A percentile compares a stretch with the other conserved stretches of the same genome.
Evolutionary conservation across 2,329 filamentous ascomycete genomes (phyloP).

Genomic region (Xylaria sp.): DNA sequence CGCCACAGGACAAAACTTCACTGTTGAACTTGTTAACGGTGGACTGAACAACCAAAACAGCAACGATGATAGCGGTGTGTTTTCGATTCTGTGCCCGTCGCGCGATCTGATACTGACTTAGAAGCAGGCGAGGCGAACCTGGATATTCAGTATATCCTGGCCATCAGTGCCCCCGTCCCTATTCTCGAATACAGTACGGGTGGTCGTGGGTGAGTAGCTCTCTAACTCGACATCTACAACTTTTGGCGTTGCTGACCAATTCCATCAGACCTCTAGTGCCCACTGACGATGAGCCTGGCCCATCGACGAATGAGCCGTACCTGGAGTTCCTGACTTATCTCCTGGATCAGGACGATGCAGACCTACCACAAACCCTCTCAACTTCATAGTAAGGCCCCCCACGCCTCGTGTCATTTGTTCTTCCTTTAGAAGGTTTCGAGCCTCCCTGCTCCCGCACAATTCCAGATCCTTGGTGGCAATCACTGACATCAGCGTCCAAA

Average conservation of each 20-base stretch:
- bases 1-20: slow-evolving; percentile 60
- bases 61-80: slow-evolving; percentile 43
- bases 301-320: slow-evolving; percentile 72
- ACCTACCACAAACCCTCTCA: slow-evolving; percentile 65
- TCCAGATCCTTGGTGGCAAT: too few species aligned
- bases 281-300: slow-evolving; percentile 53
- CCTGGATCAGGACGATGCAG: slow-evolving; percentile 53
- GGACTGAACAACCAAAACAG: slow-evolving; percentile 58
- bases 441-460: too few species aligned
- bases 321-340: slow-evolving; percentile 67
- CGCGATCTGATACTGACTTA: slow-evolving; percentile 14
- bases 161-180: slow-evolving; percentile 59
- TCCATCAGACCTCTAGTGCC: slow-evolving; percentile 59
- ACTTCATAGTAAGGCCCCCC: slow-evolving; percentile 53
- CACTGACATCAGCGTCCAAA: too few species aligned
- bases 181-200: slow-evolving; percentile 65
- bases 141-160: slow-evolving; percentile 66
- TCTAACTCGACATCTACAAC: slow-evolving; percentile 46
- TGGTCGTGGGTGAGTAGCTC: slow-evolving; percentile 50
- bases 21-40: slow-evolving; percentile 60
- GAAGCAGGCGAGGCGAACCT: slow-evolving; percentile 62
- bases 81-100: slow-evolving; percentile 3
- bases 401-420: too few species aligned
- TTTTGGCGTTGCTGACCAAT: slow-evolving; percentile 14
- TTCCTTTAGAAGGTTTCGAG: too few species aligned